Conservation (phyloP, 83 land plant genomes). For the Larix sibirica region DNA sequence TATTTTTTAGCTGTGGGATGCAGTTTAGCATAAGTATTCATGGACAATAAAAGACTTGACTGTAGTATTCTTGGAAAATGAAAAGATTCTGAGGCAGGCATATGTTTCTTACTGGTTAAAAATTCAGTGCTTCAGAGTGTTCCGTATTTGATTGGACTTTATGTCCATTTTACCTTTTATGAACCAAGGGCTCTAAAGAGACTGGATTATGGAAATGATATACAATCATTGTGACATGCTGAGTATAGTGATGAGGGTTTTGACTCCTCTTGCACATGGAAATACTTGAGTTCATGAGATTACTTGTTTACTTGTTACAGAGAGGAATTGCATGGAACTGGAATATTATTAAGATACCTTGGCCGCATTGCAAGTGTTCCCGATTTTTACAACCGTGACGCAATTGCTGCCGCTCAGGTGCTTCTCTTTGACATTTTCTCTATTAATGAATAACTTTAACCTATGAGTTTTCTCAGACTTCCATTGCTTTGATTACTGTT, state of each 20-base stretch:
- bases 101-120: too few relatives aligned
- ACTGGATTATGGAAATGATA: background rate
- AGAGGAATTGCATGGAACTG: slow-evolving; percentile 34
- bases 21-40: background rate
- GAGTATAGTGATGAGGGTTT: background rate
- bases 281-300: background rate
- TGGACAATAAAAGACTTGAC: too few relatives aligned
- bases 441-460: background rate
- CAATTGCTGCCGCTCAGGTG: slow-evolving; percentile 64
- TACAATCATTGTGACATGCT: background rate
- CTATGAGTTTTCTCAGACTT: background rate
- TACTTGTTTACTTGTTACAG: slow-evolving; percentile 24
- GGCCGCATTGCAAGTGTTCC: slow-evolving; percentile 46
- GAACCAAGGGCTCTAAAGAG: background rate
- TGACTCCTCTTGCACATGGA: background rate
- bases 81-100: too few relatives aligned
- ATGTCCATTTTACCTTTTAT: background rate
- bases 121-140: background rate
- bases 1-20: slow-evolving; percentile 1
- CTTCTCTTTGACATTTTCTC: background rate
- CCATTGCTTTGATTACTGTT: background rate
- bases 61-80: too few relatives aligned
- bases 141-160: background rate
- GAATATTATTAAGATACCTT: slow-evolving; percentile 55
- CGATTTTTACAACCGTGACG: slow-evolving; percentile 57